A percentile compares a stretch with the other conserved stretches of the same genome.
Evolutionary conservation across 495 filamentous ascomycete species (phyloP).

Genomic region (Penicillium pulvis): DNA sequence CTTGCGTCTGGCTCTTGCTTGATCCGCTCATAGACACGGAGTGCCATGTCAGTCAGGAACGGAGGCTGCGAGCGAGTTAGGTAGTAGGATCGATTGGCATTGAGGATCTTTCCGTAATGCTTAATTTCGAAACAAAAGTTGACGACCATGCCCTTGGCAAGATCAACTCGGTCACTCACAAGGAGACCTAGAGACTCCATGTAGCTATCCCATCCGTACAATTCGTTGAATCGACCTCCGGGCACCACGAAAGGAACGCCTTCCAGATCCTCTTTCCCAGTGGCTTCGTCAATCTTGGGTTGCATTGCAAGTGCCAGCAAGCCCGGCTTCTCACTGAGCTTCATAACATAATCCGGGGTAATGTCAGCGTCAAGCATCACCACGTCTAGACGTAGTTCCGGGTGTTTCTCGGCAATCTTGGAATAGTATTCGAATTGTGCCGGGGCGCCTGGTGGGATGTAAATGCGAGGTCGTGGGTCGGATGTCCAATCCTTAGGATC

Average conservation of each 20-base stretch:
- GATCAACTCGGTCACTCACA: constrained; percentile 74
- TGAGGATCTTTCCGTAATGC: constrained; percentile 97
- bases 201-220: constrained; percentile 98
- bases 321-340: constrained; percentile 82
- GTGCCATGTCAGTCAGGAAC: constrained; percentile 95
- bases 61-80: constrained; percentile 91
- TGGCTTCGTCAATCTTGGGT: constrained; percentile 60
- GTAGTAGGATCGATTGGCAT: constrained; percentile 95
- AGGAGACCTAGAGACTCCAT: constrained; percentile 91
- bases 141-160: constrained; percentile 89
- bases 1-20: constrained; percentile 72
- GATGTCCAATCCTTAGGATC: constrained; percentile 92
- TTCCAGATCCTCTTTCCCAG: constrained; percentile 64
- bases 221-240: constrained; percentile 93
- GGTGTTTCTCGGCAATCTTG: constrained; percentile 69
- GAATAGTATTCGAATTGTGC: constrained; percentile 89
- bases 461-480: constrained; percentile 87
- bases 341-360: constrained; percentile 71
- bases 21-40: constrained; percentile 86
- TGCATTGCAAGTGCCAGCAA: constrained; percentile 90
- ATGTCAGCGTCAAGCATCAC: constrained; percentile 68
- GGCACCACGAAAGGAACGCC: constrained; percentile 95
- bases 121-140: constrained; percentile 98
- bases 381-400: constrained; percentile 85
- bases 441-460: constrained; percentile 80